Conservation (phyloP, 208 protist genomes). For the Wallacemonas rigidus region DNA sequence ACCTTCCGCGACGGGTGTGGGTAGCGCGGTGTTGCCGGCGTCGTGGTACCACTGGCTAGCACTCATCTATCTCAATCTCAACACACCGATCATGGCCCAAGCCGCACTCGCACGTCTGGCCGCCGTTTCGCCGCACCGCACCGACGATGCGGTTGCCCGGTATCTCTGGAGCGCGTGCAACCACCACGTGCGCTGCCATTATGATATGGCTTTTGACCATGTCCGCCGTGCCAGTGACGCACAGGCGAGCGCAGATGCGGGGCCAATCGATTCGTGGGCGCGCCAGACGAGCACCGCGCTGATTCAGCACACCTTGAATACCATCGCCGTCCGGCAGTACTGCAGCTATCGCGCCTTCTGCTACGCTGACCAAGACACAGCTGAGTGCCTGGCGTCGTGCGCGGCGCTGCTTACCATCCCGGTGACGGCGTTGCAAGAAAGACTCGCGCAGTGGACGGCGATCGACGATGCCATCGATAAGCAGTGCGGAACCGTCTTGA, state of each 20-base stretch:
- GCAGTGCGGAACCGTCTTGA: constrained; percentile 9
- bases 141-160: not conserved
- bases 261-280: not conserved
- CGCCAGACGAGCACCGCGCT: not conserved
- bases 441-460: not conserved
- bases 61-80: constrained; percentile 8
- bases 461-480: not conserved
- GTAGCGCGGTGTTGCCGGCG: not conserved
- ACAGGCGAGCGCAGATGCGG: not conserved
- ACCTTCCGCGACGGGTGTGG: not conserved
- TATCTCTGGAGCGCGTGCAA: constrained; percentile 11
- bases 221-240: not conserved
- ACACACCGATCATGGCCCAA: constrained; percentile 12
- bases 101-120: constrained; percentile 1
- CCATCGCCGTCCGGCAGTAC: constrained; percentile 7
- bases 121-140: not conserved
- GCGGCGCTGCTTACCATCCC: not conserved
- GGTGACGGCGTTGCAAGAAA: not conserved
- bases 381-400: not conserved
- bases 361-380: not conserved
- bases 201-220: constrained; percentile 12
- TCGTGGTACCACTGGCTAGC: constrained; percentile 10
- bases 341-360: constrained; percentile 4
- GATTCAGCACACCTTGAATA: not conserved
- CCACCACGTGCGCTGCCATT: constrained; percentile 1